Percentiles rank a stretch among this genome's conserved stretches.
These are phyloP conservation scores for Lanmaoa rubissima DNA, from an alignment of 768 basidiomycete species.

Conservation along the genomic window DNA sequence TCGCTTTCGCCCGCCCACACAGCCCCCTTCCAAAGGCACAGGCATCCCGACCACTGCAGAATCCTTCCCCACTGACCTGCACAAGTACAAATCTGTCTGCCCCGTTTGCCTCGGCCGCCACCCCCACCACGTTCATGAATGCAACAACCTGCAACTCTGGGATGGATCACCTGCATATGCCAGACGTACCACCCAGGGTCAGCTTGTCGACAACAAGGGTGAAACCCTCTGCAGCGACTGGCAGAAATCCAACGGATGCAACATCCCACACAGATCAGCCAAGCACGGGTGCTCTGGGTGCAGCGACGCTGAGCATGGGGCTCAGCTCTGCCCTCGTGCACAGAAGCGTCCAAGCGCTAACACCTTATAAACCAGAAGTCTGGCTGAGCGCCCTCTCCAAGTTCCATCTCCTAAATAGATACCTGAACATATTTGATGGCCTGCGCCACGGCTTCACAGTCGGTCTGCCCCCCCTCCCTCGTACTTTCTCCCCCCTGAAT, in stretches of 20 bases:
- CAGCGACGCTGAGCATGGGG: accelerated
- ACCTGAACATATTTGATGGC: background rate
- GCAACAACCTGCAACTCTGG: no score
- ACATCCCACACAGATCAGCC: background rate
- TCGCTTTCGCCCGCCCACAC: no score
- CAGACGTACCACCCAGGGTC: accelerated
- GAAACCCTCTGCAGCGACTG: background rate
- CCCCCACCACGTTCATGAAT: no score
- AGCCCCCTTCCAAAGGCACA: no score
- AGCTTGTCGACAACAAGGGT: background rate
- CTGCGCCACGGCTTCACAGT: background rate
- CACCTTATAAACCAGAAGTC: background rate
- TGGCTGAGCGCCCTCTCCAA: background rate
- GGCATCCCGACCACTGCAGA: no score
- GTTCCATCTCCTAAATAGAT: background rate
- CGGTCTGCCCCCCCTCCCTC: background rate
- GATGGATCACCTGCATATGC: accelerated
- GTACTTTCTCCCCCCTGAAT: background rate
- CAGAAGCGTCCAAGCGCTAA: background rate
- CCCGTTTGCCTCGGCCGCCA: no score
- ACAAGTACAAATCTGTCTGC: no score
- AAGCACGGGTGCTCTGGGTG: background rate
- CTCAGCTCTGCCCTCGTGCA: background rate
- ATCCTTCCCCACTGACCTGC: no score
- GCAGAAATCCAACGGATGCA: background rate